A percentile compares a stretch with the other conserved stretches of the same genome.
Conservation (phyloP, 208 protist genomes). For the Dictyostelium gargantuum region DNA sequence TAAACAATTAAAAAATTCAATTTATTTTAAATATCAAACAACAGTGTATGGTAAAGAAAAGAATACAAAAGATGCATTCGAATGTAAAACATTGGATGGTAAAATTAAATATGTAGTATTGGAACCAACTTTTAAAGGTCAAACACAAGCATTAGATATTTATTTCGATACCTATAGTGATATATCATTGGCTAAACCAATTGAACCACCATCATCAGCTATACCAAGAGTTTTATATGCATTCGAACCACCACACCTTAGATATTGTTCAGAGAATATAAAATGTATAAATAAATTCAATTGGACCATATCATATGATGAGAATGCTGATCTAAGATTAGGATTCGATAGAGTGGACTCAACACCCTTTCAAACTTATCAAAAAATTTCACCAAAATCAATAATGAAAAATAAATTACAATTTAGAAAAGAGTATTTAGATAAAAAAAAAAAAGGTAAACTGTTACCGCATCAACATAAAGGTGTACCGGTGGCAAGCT, state of each 20-base stretch:
- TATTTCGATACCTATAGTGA: too few relatives aligned
- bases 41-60: too few relatives aligned
- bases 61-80: too few relatives aligned
- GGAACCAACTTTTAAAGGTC: too few relatives aligned
- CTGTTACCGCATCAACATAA: neutral
- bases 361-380: neutral
- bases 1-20: too few relatives aligned
- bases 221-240: neutral
- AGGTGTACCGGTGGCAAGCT: neutral
- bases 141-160: too few relatives aligned
- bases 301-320: neutral
- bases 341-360: neutral
- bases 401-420: neutral
- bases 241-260: neutral
- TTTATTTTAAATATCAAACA: too few relatives aligned
- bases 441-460: neutral
- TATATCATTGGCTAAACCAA: too few relatives aligned
- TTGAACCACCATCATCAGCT: neutral
- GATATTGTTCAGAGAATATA: neutral
- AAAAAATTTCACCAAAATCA: neutral
- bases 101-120: too few relatives aligned
- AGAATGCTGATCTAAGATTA: neutral
- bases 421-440: neutral
- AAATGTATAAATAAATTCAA: neutral
- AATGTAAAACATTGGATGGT: too few relatives aligned